phyloP scores from a whole-genome alignment of 495 filamentous ascomycete genomes.

The Aspergillus saccharolyticus region DNA sequence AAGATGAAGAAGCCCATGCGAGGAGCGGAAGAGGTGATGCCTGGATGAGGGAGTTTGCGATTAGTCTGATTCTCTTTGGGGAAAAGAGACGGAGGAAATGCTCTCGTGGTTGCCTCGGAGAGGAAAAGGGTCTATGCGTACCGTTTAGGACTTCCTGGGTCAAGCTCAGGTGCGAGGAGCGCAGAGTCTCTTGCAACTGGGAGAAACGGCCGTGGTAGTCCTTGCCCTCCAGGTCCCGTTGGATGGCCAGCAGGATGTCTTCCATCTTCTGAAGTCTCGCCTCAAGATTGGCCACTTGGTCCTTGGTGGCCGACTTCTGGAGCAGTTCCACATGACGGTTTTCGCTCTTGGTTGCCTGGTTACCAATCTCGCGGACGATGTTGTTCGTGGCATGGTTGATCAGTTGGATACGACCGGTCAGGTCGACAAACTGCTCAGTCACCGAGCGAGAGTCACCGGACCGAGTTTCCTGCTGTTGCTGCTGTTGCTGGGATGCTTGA shows the following conservation, averaged over 20 bases:
- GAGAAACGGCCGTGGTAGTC: constrained; percentile 68
- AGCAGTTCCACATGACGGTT: constrained; percentile 55
- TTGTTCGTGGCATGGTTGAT: constrained; percentile 67
- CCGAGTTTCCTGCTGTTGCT: constrained; percentile 25
- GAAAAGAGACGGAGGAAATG: not conserved
- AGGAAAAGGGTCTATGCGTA: constrained; percentile 10
- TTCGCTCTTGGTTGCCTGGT: constrained; percentile 45
- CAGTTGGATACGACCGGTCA: constrained; percentile 73
- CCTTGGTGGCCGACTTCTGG: constrained; percentile 40
- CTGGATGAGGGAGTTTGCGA: constrained; percentile 30
- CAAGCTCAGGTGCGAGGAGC: constrained; percentile 65
- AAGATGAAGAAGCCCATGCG: constrained; percentile 70
- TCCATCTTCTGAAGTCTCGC: constrained; percentile 56
- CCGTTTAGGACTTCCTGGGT: constrained; percentile 45
- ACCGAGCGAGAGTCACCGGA: constrained; percentile 26
- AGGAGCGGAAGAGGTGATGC: constrained; percentile 53
- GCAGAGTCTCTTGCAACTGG: constrained; percentile 65
- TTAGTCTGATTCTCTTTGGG: too few relatives aligned
- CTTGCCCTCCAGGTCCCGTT: constrained; percentile 64
- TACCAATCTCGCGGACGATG: constrained; percentile 59
- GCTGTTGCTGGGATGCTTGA: constrained; percentile 8
- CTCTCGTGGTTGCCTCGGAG: not conserved
- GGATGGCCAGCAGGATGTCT: constrained; percentile 44
- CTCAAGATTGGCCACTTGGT: constrained; percentile 52
- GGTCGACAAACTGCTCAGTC: constrained; percentile 66